These are phyloP conservation scores for Sugiyamaella smithiae DNA, from an alignment of 805 yeast genomes.

Conservation along the genomic window DNA sequence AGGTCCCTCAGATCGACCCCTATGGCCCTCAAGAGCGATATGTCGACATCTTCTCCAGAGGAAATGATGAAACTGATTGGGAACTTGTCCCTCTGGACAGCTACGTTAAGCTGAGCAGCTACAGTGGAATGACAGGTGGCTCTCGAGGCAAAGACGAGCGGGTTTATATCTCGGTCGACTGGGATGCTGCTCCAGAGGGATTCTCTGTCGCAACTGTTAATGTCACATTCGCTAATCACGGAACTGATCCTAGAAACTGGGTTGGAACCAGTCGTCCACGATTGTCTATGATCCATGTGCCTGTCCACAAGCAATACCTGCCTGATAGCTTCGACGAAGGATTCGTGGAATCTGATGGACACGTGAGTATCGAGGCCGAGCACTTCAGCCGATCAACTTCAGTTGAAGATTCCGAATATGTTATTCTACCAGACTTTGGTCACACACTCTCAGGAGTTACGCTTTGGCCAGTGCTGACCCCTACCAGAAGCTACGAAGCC, in stretches of 20 bases:
- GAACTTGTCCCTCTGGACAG: conserved; percentile 8
- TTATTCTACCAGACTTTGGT: conserved; percentile 14
- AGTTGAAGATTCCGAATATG: conserved; percentile 8
- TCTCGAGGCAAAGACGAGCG: conserved; percentile 3
- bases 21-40: conserved; percentile 8
- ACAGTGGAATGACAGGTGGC: conserved; percentile 9
- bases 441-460: conserved; percentile 20
- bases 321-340: conserved; percentile 13
- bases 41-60: conserved; percentile 17
- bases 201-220: conserved; percentile 1
- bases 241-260: not conserved
- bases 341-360: conserved; percentile 20
- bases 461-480: conserved; percentile 12
- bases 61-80: conserved; percentile 9
- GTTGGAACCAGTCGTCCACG: conserved; percentile 1
- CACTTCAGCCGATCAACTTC: conserved; percentile 4
- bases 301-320: conserved; percentile 6
- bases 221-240: not conserved
- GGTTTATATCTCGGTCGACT: conserved; percentile 10
- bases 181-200: conserved; percentile 11
- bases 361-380: conserved; percentile 20
- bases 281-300: conserved; percentile 7
- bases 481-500: conserved; percentile 1
- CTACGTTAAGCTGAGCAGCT: conserved; percentile 6
- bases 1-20: conserved; percentile 12